phyloP scores from a whole-genome alignment of 306 rosid genomes.

The Cucumis hystrix region DNA sequence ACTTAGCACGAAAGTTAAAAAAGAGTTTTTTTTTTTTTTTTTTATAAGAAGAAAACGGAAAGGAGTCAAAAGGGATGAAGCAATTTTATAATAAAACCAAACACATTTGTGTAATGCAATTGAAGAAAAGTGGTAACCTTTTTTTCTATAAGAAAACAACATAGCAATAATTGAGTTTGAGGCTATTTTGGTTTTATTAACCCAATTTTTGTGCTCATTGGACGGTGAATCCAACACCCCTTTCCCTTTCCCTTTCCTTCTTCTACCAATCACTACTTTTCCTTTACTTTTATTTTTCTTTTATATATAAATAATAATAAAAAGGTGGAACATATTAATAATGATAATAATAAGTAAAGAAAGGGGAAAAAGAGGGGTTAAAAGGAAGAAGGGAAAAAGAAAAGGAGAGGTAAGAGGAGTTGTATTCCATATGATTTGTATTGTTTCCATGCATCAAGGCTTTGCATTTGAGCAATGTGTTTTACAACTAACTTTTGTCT shows the following conservation, averaged over 20 bases:
- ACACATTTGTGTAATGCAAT: neutral
- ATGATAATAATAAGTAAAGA: neutral
- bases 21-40: too few relatives aligned
- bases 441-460: neutral
- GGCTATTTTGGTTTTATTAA: neutral
- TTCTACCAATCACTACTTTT: neutral
- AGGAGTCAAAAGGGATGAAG: neutral
- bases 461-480: constrained; percentile 1
- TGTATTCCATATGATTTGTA: neutral
- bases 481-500: neutral
- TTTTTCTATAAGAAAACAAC: neutral
- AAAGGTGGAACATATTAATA: neutral
- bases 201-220: neutral
- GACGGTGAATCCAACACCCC: neutral
- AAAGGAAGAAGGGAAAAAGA: neutral
- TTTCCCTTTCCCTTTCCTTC: neutral
- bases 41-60: neutral
- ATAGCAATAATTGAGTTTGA: constrained; percentile 5
- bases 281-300: neutral
- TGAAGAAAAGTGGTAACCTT: constrained; percentile 1
- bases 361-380: neutral
- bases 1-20: neutral
- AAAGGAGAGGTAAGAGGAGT: neutral
- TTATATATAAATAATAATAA: neutral
- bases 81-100: neutral